Conservation (phyloP, 306 rosid genomes). For the Comarum palustre region DNA sequence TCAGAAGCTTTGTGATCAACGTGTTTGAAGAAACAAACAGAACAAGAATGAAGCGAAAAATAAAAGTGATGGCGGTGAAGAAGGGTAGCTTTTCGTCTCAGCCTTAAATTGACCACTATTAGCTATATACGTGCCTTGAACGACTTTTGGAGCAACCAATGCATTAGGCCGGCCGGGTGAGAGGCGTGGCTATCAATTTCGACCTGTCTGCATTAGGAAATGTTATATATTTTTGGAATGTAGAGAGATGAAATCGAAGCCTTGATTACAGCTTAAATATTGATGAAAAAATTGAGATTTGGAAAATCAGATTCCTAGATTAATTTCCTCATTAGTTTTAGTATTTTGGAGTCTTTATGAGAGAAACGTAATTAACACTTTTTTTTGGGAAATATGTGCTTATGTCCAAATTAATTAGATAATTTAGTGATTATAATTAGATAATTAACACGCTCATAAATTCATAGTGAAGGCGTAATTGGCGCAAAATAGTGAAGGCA, state of each 20-base stretch:
- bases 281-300: not conserved
- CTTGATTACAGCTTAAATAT: constrained; percentile 1
- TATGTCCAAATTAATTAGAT: not conserved
- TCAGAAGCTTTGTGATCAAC: not conserved
- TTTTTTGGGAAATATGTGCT: not conserved
- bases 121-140: not conserved
- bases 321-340: not conserved
- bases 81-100: not conserved
- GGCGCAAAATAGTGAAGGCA: too few relatives aligned
- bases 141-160: not conserved
- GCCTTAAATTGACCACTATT: not conserved
- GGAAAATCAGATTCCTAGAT: not conserved
- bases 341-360: not conserved
- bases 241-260: not conserved
- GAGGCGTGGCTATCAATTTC: not conserved
- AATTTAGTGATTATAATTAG: not conserved
- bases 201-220: constrained; percentile 6
- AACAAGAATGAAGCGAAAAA: not conserved
- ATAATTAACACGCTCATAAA: not conserved
- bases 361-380: not conserved
- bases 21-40: not conserved
- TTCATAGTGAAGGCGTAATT: not conserved
- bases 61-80: not conserved
- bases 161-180: not conserved
- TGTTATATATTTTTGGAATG: not conserved